These are phyloP conservation scores for Kodamaea kaohsiungensis DNA, from an alignment of 805 yeast species.

Conservation along the genomic window DNA sequence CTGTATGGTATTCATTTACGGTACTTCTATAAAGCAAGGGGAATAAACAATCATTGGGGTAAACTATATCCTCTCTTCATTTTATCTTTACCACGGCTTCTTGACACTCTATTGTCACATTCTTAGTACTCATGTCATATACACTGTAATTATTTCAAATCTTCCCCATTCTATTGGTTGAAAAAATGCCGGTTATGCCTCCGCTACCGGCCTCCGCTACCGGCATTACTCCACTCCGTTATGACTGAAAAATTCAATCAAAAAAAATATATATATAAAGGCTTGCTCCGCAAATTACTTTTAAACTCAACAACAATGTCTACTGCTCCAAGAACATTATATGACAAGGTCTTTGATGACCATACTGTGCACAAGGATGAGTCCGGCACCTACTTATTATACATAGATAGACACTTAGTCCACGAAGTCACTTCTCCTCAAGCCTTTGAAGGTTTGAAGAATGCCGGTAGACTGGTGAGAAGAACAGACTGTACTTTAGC, in stretches of 20 bases:
- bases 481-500: conserved; percentile 92
- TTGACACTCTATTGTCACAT: too few relatives aligned
- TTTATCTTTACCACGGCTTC: too few relatives aligned
- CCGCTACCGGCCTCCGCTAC: conserved; percentile 7
- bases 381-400: conserved; percentile 80
- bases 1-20: too few relatives aligned
- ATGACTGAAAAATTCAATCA: conserved; percentile 3
- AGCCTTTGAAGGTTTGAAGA: conserved; percentile 93
- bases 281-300: background rate
- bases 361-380: conserved; percentile 91
- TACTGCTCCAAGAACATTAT: conserved; percentile 53
- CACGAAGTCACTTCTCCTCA: conserved; percentile 99
- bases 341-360: conserved; percentile 95
- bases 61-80: too few relatives aligned
- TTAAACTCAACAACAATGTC: conserved; percentile 1
- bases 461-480: conserved; percentile 87
- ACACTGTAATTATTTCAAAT: too few relatives aligned
- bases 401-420: conserved; percentile 95
- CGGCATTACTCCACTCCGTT: background rate
- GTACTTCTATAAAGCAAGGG: too few relatives aligned
- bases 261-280: conserved; percentile 1
- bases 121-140: too few relatives aligned
- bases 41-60: too few relatives aligned
- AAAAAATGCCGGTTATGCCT: conserved; percentile 6
- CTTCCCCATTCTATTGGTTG: conserved; percentile 3